A percentile compares a stretch with the other conserved stretches of the same genome.
These are phyloP conservation scores for Saprolegnia parasitica DNA, from an alignment of 352 stramenopile genomes.

Conservation along the genomic window DNA sequence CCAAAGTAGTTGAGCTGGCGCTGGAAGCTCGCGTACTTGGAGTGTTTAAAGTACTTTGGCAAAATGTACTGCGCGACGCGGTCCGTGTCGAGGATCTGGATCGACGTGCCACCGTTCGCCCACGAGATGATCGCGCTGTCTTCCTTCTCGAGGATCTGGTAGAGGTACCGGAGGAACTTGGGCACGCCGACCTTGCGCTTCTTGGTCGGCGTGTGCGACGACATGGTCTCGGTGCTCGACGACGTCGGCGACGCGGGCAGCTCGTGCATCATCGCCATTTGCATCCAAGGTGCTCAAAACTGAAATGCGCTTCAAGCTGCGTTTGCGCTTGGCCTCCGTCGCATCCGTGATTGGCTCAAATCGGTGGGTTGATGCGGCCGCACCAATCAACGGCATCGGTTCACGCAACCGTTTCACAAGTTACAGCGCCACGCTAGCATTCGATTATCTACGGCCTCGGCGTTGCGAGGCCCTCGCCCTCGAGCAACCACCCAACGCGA, in stretches of 20 bases:
- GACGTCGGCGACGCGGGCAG: neutral
- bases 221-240: neutral
- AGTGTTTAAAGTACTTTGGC: conserved; percentile 92
- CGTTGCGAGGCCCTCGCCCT: neutral
- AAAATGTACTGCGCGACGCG: conserved; percentile 59
- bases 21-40: conserved; percentile 89
- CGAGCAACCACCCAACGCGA: no score
- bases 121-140: conserved; percentile 65
- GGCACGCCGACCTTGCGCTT: conserved; percentile 40
- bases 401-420: neutral
- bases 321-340: neutral
- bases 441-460: conserved; percentile 2
- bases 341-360: neutral
- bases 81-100: conserved; percentile 63
- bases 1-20: conserved; percentile 92
- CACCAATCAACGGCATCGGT: neutral
- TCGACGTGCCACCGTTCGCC: conserved; percentile 58
- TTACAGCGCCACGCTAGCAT: neutral
- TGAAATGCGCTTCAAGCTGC: neutral
- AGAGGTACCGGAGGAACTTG: conserved; percentile 76
- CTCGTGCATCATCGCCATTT: neutral
- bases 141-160: conserved; percentile 69
- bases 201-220: conserved; percentile 6
- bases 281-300: neutral
- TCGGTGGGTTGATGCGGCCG: neutral